Evolutionary conservation across 1,139 yeast genomes (phyloP).

Genomic region (Nakaseomyces kungkrabaensis): DNA sequence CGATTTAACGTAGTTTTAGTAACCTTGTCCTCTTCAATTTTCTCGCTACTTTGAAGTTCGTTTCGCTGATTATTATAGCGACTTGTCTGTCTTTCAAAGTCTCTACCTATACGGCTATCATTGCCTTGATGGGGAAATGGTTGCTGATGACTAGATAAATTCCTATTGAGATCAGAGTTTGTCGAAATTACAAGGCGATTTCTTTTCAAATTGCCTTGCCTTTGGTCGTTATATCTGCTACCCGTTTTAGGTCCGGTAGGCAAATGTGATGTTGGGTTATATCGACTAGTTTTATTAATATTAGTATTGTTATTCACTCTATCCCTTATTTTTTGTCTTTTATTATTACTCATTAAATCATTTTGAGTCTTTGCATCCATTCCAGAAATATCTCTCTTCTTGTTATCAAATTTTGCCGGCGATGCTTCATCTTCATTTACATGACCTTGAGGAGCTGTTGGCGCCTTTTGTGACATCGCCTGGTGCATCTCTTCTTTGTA

Average conservation of each 20-base stretch:
- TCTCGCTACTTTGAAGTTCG: background rate
- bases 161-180: background rate
- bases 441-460: constrained; percentile 29
- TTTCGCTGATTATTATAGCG: background rate
- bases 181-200: constrained; percentile 1
- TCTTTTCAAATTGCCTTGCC: background rate
- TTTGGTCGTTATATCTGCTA: background rate
- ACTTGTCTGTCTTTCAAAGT: background rate
- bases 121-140: background rate
- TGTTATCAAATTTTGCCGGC: background rate
- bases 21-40: background rate
- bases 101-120: background rate
- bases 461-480: constrained; percentile 26
- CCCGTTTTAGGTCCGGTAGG: background rate
- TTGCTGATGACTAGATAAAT: background rate
- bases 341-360: background rate
- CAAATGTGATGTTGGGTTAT: background rate
- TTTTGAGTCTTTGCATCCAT: background rate
- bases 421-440: constrained; percentile 12
- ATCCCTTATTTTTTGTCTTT: background rate
- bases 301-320: background rate
- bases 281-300: background rate
- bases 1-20: constrained; percentile 1
- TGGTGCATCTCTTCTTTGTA: constrained; percentile 37
- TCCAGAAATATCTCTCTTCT: background rate